phyloP scores from a whole-genome alignment of 163 green algal species.

The Botryococcus braunii region DNA sequence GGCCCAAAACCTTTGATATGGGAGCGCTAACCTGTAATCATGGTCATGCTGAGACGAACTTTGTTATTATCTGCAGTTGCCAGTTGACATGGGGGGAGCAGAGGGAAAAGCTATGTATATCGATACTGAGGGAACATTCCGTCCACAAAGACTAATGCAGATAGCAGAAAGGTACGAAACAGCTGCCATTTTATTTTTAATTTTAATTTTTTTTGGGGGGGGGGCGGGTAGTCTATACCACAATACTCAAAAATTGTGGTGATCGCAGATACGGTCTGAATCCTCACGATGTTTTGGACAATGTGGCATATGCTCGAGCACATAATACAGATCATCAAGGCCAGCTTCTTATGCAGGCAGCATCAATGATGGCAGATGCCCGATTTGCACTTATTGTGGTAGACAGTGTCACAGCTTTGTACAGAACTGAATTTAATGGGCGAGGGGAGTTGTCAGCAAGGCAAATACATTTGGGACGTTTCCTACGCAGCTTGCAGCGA shows the following conservation, averaged over 20 bases:
- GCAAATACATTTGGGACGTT: constrained; percentile 86
- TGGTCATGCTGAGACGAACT: neutral
- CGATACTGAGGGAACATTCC: constrained; percentile 86
- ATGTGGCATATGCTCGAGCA: constrained; percentile 95
- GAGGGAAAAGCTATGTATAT: constrained; percentile 99
- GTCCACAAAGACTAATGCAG: constrained; percentile 65
- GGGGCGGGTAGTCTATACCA: too few species aligned
- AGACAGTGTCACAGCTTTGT: constrained; percentile 90
- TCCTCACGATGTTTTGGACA: constrained; percentile 90
- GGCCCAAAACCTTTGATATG: neutral
- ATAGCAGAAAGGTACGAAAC: constrained; percentile 60
- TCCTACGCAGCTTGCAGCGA: constrained; percentile 80
- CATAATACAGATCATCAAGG: constrained; percentile 98
- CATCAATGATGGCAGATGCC: constrained; percentile 86
- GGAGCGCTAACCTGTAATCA: neutral
- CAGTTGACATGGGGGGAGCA: constrained; percentile 82
- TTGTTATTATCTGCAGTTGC: constrained; percentile 83
- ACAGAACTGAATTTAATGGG: constrained; percentile 88
- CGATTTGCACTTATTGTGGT: constrained; percentile 90
- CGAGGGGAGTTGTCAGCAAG: constrained; percentile 84
- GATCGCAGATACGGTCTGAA: constrained; percentile 73
- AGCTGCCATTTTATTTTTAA: too few species aligned
- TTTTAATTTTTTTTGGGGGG: too few species aligned
- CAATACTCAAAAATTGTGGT: too few species aligned
- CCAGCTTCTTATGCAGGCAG: constrained; percentile 72